A percentile compares a stretch with the other conserved stretches of the same genome.
Conservation (phyloP, 129 eudicot species). For the Arctium lappa region DNA sequence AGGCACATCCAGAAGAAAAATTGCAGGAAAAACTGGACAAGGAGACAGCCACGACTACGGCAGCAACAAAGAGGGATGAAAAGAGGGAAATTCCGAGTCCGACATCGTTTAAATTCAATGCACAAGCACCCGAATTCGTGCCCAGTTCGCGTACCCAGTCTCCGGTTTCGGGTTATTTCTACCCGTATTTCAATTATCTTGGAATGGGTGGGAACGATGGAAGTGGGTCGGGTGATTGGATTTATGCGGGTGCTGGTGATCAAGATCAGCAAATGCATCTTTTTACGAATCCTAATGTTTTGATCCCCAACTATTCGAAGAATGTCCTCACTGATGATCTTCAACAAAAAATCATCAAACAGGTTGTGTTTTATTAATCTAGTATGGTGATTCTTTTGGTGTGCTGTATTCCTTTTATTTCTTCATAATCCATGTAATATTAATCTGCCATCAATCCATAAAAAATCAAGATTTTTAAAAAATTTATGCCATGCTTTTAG, state of each 20-base stretch:
- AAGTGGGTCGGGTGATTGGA: constrained; percentile 49
- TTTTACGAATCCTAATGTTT: constrained; percentile 29
- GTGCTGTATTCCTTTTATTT: neutral
- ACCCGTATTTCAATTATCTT: constrained; percentile 52
- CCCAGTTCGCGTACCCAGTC: constrained; percentile 54
- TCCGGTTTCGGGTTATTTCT: constrained; percentile 61
- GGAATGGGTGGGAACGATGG: constrained; percentile 41
- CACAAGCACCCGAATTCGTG: constrained; percentile 85
- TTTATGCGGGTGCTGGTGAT: constrained; percentile 40
- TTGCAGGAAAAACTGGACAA: constrained; percentile 16
- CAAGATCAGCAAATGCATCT: constrained; percentile 40
- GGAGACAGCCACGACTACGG: neutral
- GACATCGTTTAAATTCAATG: constrained; percentile 64
- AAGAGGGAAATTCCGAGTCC: constrained; percentile 20
- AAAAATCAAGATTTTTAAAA: too few species aligned
- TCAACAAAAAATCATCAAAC: constrained; percentile 70
- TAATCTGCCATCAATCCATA: too few species aligned
- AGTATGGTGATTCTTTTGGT: neutral
- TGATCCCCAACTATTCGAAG: constrained; percentile 31
- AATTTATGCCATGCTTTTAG: neutral
- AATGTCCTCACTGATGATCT: constrained; percentile 64
- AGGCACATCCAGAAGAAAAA: constrained; percentile 39
- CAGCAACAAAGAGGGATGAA: constrained; percentile 9
- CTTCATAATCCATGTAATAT: neutral
- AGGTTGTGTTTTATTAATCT: constrained; percentile 40